A percentile compares a stretch with the other conserved stretches of the same genome.
Conservation (phyloP, 176 grass and related monocot species). For the Thinopyrum elongatum region DNA sequence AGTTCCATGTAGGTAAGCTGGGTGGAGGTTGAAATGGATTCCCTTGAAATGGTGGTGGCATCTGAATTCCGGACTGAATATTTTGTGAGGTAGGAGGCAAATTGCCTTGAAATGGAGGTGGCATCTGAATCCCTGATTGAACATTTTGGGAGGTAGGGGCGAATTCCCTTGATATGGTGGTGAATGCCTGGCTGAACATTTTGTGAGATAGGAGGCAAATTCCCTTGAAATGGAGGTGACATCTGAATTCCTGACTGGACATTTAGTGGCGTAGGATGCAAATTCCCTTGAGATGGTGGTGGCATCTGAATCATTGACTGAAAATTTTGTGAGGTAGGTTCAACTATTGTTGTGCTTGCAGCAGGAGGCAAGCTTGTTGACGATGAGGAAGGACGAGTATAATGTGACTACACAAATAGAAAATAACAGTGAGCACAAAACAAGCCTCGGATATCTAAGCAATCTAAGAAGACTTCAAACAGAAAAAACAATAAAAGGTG, state of each 20-base stretch:
- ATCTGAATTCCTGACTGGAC: constrained; percentile 25
- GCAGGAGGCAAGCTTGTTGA: constrained; percentile 48
- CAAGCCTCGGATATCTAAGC: neutral
- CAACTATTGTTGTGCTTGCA: constrained; percentile 50
- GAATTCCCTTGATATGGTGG: constrained; percentile 66
- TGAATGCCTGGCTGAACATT: neutral
- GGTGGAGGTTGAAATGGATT: constrained; percentile 65
- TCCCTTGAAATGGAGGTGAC: constrained; percentile 58
- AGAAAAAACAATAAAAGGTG: constrained; percentile 4
- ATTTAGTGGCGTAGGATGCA: constrained; percentile 35
- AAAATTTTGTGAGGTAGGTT: constrained; percentile 48
- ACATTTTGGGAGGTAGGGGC: constrained; percentile 30
- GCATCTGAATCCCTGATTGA: constrained; percentile 29
- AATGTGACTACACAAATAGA: constrained; percentile 64
- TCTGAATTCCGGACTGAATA: constrained; percentile 18
- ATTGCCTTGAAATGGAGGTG: constrained; percentile 60
- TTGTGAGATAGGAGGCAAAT: constrained; percentile 40
- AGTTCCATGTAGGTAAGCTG: constrained; percentile 58
- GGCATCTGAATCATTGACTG: constrained; percentile 54
- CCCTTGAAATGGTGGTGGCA: constrained; percentile 45
- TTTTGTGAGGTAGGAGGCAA: constrained; percentile 41
- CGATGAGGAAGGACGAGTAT: constrained; percentile 46
- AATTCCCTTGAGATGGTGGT: constrained; percentile 45
- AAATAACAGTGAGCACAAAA: constrained; percentile 32
- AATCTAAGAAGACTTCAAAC: constrained; percentile 1